Evolutionary conservation across 2,329 filamentous ascomycete genomes (phyloP).

Genomic region (Dichotomopilus funicola): DNA sequence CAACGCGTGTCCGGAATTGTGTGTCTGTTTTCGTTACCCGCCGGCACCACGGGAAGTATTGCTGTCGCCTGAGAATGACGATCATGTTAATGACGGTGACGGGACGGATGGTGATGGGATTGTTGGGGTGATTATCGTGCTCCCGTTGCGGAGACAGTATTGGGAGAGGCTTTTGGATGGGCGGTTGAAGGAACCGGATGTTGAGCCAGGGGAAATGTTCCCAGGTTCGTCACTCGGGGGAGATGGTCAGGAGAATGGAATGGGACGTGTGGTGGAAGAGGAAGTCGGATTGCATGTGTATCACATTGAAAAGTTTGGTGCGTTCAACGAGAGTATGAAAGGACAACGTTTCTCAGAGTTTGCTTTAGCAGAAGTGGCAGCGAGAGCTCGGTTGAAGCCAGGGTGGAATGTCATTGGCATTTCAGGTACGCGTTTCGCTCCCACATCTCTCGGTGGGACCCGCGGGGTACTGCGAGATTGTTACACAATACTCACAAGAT

Average conservation of each 20-base stretch:
- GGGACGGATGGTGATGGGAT: neutral
- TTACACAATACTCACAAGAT: neutral
- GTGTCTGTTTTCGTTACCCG: conserved; percentile 19
- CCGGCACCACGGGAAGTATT: neutral
- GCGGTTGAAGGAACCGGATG: conserved; percentile 26
- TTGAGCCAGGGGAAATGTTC: conserved; percentile 26
- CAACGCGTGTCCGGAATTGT: conserved; percentile 24
- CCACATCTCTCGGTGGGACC: neutral
- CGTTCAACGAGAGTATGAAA: neutral
- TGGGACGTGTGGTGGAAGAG: neutral
- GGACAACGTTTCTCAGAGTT: conserved; percentile 21
- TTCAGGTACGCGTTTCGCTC: conserved; percentile 24
- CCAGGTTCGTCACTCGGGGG: neutral
- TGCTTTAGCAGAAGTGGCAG: conserved; percentile 20
- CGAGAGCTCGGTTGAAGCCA: conserved; percentile 6
- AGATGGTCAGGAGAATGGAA: neutral
- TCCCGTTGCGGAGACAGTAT: conserved; percentile 23
- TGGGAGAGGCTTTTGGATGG: conserved; percentile 29
- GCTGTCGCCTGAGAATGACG: neutral
- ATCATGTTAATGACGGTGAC: neutral
- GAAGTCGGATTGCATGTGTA: conserved; percentile 32
- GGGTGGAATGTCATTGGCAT: conserved; percentile 25
- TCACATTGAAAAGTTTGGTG: conserved; percentile 29
- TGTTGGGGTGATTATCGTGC: conserved; percentile 28
- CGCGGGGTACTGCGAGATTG: neutral